Evolutionary conservation across 352 stramenopile species (phyloP), one percentile per base, ranked within the genome.

Genomic region (Globisporangium lucens): DNA sequence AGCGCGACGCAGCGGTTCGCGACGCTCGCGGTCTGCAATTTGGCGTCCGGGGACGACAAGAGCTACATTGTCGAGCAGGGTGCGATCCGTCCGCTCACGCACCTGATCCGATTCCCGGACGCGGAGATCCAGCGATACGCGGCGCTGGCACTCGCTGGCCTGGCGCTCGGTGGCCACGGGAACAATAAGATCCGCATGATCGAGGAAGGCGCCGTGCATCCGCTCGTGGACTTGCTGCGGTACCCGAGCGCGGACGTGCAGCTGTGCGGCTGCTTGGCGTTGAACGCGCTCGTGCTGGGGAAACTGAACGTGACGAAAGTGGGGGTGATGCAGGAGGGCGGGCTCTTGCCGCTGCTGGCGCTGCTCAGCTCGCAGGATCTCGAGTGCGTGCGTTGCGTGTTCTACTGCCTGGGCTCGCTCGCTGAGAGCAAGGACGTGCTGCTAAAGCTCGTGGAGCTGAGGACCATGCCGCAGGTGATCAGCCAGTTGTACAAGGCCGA

Each of bases 101-200:
- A 99, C 68, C 73, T 99, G 52, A 83, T 96, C 9, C 82, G 95
- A 22, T 99, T 98, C 69, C 96, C 95, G 5, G 95, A 99, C 66
- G 80, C 95, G 10, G 92, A 99, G 73, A 98, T 99, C 66, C 95
- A 99, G 77, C 84, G 95, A 3, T 98, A 97, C 61, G 95, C 96
- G 15, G 89, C 93, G 6, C 79, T 99, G 57, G 87, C 95, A 17
- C 74, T 99, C 8, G 95, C 96, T 17, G 96, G 89, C 27, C 74
- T 99, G 27, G 91, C 89, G 1, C 76, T 99, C 1, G 97, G 96
- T 30, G 93, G 93, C 66, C 89, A 98, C 66, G 85, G 86, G n/a
- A 86, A 87, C 63, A 97, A 98, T 77, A 99, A 98, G 76, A 68
- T 97, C 9, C 82, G 92, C 24, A 78, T 99, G 68, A 82, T 98